These are phyloP conservation scores for Phoma sp. DNA, from an alignment of 2,329 filamentous ascomycete genomes.

Conservation along the genomic window DNA sequence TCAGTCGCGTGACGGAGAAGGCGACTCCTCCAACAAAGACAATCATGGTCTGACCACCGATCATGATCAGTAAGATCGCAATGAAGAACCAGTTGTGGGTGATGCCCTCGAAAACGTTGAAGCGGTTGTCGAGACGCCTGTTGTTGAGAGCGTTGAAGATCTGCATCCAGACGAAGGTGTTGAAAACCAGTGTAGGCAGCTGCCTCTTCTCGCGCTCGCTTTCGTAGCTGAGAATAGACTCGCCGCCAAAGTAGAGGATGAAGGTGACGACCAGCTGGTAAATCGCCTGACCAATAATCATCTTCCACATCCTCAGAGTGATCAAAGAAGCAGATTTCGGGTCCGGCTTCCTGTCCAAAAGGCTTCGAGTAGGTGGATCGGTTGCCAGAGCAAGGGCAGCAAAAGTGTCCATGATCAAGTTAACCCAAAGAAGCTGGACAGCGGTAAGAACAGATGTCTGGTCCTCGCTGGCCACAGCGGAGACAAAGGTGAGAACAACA, in stretches of 20 bases:
- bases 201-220: slow-evolving; percentile 52
- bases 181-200: slow-evolving; percentile 86
- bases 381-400: slow-evolving; percentile 88
- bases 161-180: slow-evolving; percentile 99
- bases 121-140: slow-evolving; percentile 88
- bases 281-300: slow-evolving; percentile 91
- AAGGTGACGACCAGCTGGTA: slow-evolving; percentile 85
- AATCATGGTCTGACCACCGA: slow-evolving; percentile 87
- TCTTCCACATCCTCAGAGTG: slow-evolving; percentile 94
- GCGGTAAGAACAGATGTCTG: slow-evolving; percentile 81
- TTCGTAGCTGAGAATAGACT: slow-evolving; percentile 65
- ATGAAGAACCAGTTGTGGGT: slow-evolving; percentile 88
- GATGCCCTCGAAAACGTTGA: slow-evolving; percentile 94
- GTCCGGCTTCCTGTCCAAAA: slow-evolving; percentile 80
- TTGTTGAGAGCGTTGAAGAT: slow-evolving; percentile 99
- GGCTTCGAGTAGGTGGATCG: slow-evolving; percentile 82
- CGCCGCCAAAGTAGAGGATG: slow-evolving; percentile 78
- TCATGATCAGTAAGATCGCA: slow-evolving; percentile 82
- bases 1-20: slow-evolving; percentile 75
- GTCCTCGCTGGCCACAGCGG: slow-evolving; percentile 72
- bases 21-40: slow-evolving; percentile 83
- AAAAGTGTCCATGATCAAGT: slow-evolving; percentile 96
- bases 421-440: slow-evolving; percentile 94
- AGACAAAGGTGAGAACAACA: slow-evolving; percentile 84
- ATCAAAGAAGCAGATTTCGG: slow-evolving; percentile 78